These are phyloP conservation scores for Spathaspora gorwiae DNA, from an alignment of 805 yeast genomes.

Conservation along the genomic window DNA sequence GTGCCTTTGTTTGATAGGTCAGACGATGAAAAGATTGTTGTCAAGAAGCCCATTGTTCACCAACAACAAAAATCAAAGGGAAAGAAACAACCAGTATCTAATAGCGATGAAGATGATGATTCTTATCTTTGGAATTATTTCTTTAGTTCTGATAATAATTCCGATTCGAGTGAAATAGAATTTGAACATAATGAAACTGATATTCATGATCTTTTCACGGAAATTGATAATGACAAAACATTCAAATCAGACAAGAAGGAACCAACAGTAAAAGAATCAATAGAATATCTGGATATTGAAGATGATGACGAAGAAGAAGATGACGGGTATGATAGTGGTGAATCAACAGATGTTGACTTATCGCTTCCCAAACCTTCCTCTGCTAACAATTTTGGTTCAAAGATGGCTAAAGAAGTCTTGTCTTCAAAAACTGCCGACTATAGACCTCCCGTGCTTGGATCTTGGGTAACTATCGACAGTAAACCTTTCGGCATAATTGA, in stretches of 20 bases:
- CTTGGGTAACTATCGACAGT: constrained; percentile 76
- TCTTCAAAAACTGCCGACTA: constrained; percentile 80
- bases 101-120: constrained; percentile 55
- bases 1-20: constrained; percentile 16
- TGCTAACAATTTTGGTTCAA: constrained; percentile 56
- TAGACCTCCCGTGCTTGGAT: constrained; percentile 87
- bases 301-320: constrained; percentile 13
- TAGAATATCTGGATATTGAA: neutral
- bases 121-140: constrained; percentile 73
- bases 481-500: constrained; percentile 93
- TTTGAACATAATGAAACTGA: constrained; percentile 9
- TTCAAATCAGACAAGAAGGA: constrained; percentile 3
- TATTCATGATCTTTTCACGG: constrained; percentile 20
- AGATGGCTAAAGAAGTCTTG: constrained; percentile 90
- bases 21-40: constrained; percentile 16
- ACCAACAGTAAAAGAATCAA: neutral
- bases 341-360: constrained; percentile 92
- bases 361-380: constrained; percentile 68
- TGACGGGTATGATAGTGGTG: constrained; percentile 58
- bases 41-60: constrained; percentile 4
- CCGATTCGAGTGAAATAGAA: constrained; percentile 1
- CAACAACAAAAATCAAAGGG: constrained; percentile 5
- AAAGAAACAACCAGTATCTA: constrained; percentile 9
- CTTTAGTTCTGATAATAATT: constrained; percentile 41
- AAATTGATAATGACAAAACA: constrained; percentile 17